Evolutionary conservation across 208 protist genomes (phyloP), one percentile per base, ranked within the genome.

Genomic region (Perkinsela sp.): DNA sequence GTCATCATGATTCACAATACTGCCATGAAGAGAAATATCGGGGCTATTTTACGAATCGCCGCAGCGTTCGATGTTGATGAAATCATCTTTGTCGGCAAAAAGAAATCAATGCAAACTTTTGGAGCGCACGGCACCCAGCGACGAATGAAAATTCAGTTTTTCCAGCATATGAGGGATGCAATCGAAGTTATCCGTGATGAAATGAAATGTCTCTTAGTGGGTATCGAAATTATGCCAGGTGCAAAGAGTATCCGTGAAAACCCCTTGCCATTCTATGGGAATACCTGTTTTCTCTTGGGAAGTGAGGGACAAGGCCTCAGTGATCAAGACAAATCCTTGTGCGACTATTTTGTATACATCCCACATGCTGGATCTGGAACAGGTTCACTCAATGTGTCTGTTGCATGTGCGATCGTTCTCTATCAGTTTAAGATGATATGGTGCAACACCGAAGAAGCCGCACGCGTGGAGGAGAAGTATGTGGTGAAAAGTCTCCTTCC

Each of bases 281-380:
- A 30, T 30, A 30, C 29, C 16, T 28, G 28, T 13, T 67, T 67
- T 28, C 66, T 67, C 13, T 28, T 30, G 13, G 66, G 66, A 28
- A 67, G 29, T 30, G 66, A 67, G 22, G 66, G 66, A 28, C 22
- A 30, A 16, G 66, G 66, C 16, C 66, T 67, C 28, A 67, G 28
- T 30, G 66, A 28, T 2, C 28, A 28, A 28, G 66, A 67, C 22
- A 13, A 2, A 13, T 16, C 13, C 28, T 16, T 67, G 2, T 67
- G 66, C 22, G 66, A 67, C 66, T 67, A 30, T 13, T 67, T 31
- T 30, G 22, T 28, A 13, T 67, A 67, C 66, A 67, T 67, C 2
- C 66, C 66, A 2, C 66, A 67, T 28, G 22, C 22, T 30, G 22
- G 28, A 13, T 28, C 28, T 16, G 66, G 28, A 28, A 67, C 66